Evolutionary conservation across 257 asterid species (phyloP), one percentile per base, ranked within the genome.

Genomic region (Jacaranda mimosifolia): DNA sequence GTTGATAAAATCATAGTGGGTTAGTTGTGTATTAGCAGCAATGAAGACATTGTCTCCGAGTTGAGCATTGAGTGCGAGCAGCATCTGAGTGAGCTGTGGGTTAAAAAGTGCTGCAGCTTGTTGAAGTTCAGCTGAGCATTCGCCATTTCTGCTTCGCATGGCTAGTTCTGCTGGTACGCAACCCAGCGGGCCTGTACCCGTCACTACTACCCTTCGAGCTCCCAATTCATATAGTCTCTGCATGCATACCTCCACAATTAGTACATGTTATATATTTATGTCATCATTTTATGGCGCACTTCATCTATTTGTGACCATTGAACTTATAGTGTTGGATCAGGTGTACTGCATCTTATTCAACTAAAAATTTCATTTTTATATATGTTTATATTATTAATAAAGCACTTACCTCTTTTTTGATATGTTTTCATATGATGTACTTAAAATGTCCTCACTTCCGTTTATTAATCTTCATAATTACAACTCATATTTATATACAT

Each of bases 111-210:
- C 72, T 0, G 97, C 80, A 0, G 99, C 98, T 0, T 42, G 81
- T 57, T 87, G 96, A 60, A 91, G 96, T 9, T 87, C 97, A 1
- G 75, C 81, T 0, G 94, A 87, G 71, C 99, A 96, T 71, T 89
- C 79, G 0, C 98, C 99, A 11, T 83, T 75, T 6, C 80, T 60
- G 80, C 99, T 81, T 26, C 96, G 81, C 21, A 56, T 4, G 0
- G 99, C 99, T 6, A 90, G 82, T 58, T 87, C 91, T 0, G 94
- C 91, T 3, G 99, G 99, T 3, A 89, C 97, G 63, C 99, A 96
- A 0, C 99, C 99, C 53, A 95, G 63, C 4, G 99, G 98, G 0
- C 99, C 99, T 0, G 93, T 89, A 36, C 98, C 98, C 0, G 97
- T 95, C 68, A 95, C 98, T 36, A 95, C 62, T 4, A 95, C 94